Evolutionary conservation across 345 rosid genomes (phyloP).

Genomic region (Salix viminalis): DNA sequence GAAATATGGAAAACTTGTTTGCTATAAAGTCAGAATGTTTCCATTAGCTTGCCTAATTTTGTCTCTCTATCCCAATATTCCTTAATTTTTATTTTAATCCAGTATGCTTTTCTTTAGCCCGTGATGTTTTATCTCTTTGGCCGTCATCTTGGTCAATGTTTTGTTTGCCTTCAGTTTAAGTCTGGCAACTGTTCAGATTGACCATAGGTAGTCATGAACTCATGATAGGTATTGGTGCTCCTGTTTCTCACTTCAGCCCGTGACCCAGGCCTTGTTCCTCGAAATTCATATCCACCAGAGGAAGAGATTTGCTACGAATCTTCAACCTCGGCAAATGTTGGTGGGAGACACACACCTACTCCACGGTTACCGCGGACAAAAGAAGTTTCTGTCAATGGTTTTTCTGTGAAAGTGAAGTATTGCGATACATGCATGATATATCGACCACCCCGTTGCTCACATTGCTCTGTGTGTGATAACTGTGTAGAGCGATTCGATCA

Average conservation of each 20-base stretch:
- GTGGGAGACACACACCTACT: slow-evolving; percentile 37
- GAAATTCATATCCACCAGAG: slow-evolving; percentile 44
- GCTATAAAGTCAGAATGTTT: neutral
- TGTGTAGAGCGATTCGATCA: slow-evolving; percentile 58
- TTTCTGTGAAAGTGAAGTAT: slow-evolving; percentile 40
- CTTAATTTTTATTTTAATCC: neutral
- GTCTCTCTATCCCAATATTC: neutral
- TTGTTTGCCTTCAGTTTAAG: neutral
- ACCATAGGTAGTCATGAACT: slow-evolving; percentile 9
- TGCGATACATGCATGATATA: slow-evolving; percentile 51
- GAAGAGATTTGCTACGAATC: slow-evolving; percentile 37
- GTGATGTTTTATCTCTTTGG: neutral
- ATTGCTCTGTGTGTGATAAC: slow-evolving; percentile 54
- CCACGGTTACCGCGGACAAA: slow-evolving; percentile 34
- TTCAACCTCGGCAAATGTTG: slow-evolving; percentile 25
- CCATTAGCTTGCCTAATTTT: neutral
- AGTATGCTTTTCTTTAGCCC: neutral
- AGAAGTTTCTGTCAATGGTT: slow-evolving; percentile 34
- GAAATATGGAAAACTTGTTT: neutral
- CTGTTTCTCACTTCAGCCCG: slow-evolving; percentile 46
- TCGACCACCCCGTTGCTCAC: slow-evolving; percentile 59
- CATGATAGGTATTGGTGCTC: slow-evolving; percentile 38
- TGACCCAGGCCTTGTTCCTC: slow-evolving; percentile 56
- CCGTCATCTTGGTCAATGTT: neutral
- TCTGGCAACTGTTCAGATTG: neutral